Conservation (phyloP, 768 basidiomycete genomes). For the Cystobasidium ongulense region DNA sequence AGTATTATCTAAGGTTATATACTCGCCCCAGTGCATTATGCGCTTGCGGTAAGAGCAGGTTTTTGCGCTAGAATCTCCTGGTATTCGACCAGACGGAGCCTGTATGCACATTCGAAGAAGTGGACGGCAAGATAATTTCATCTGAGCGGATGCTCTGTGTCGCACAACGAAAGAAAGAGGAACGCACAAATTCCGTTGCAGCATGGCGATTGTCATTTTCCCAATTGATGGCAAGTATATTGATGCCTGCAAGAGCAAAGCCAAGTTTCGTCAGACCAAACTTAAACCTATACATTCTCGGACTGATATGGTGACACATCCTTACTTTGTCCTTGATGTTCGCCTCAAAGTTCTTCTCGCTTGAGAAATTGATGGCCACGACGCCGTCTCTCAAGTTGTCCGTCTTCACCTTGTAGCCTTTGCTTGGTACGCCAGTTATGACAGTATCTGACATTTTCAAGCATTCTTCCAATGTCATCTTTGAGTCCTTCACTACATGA, state of each 20-base stretch:
- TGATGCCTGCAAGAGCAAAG: slow-evolving; percentile 57
- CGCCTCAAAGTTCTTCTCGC: slow-evolving; percentile 92
- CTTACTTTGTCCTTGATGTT: slow-evolving; percentile 82
- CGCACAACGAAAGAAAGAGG: neutral
- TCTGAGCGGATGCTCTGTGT: neutral
- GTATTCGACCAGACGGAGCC: slow-evolving; percentile 26
- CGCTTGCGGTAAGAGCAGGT: neutral
- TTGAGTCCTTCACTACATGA: slow-evolving; percentile 67
- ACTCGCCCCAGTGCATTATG: too few species aligned
- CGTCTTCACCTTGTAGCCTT: slow-evolving; percentile 79
- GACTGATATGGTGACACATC: slow-evolving; percentile 2
- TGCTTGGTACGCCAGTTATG: slow-evolving; percentile 72
- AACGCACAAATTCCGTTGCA: slow-evolving; percentile 72
- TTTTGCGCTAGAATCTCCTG: slow-evolving; percentile 7
- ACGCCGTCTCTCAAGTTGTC: slow-evolving; percentile 87
- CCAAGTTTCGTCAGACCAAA: neutral
- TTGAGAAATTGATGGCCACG: slow-evolving; percentile 81
- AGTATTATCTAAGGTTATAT: too few species aligned
- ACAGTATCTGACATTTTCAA: slow-evolving; percentile 83
- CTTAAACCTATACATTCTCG: neutral
- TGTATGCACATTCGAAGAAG: neutral
- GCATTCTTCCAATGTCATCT: slow-evolving; percentile 65
- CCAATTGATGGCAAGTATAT: slow-evolving; percentile 94
- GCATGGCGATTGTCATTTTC: slow-evolving; percentile 93
- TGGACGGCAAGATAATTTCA: neutral